Evolutionary conservation across 2,329 filamentous ascomycete genomes (phyloP).

Genomic region (Exophiala phaeomuriformis): DNA sequence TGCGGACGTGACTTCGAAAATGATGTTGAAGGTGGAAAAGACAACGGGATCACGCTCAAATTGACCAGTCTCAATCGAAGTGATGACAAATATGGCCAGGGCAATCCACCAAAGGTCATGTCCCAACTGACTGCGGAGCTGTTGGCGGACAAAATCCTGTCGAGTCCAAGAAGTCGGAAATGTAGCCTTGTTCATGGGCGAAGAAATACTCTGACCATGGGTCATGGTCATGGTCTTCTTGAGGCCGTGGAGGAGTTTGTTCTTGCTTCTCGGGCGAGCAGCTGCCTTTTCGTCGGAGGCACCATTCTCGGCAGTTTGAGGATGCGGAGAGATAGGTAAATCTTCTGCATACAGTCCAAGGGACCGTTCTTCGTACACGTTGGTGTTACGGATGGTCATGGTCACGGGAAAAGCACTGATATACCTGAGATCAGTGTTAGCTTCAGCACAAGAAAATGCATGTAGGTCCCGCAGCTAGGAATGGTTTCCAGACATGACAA

Average conservation of each 20-base stretch:
- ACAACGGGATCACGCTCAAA: slow-evolving; percentile 46
- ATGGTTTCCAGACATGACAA: too few relatives aligned
- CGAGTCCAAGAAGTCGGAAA: slow-evolving; percentile 30
- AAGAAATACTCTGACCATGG: background rate
- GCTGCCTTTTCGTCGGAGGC: background rate
- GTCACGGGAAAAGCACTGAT: slow-evolving; percentile 96
- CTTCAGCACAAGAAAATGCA: background rate
- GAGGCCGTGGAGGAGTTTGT: slow-evolving; percentile 9
- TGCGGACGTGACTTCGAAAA: slow-evolving; percentile 41
- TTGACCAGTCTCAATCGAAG: slow-evolving; percentile 52
- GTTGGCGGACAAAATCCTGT: slow-evolving; percentile 47
- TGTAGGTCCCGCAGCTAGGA: too few relatives aligned
- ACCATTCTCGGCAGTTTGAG: background rate
- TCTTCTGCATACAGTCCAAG: slow-evolving; percentile 50
- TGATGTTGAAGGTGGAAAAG: slow-evolving; percentile 55
- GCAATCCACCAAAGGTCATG: slow-evolving; percentile 63
- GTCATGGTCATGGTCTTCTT: slow-evolving; percentile 13
- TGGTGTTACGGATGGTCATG: slow-evolving; percentile 78
- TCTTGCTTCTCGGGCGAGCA: background rate
- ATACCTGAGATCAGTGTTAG: slow-evolving; percentile 35
- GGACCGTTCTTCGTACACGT: slow-evolving; percentile 64
- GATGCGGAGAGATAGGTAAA: slow-evolving; percentile 5
- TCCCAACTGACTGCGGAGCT: slow-evolving; percentile 57
- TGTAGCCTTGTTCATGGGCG: background rate
- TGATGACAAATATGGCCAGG: slow-evolving; percentile 53